Base-by-base conservation (phyloP, 768 basidiomycete genomes). In the Naematelia aurantialba region DNA sequence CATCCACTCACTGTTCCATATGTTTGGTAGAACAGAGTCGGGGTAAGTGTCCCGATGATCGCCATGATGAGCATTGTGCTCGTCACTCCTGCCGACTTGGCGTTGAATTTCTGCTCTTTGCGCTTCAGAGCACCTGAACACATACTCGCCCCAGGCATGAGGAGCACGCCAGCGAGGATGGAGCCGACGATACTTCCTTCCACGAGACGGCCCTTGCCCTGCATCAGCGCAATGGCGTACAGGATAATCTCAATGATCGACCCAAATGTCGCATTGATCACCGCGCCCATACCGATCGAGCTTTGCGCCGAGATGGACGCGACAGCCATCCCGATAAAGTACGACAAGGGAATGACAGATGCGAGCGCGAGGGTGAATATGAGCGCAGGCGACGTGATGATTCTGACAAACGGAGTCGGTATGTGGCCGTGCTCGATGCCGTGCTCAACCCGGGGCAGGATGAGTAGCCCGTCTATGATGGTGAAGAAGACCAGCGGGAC, bases 11-110 rank as follows among this genome's bases (percentile, higher is more conserved):
- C 94, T 64, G 89, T 91, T 52, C 96, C 96, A 76, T 94, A 99
- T 10, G 88, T 92, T 77, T 98, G 93, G 79, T 99, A 99, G 77
- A 99, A 99, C 72, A 99, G 75, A 0, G 96, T 98, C 1, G 96
- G 96, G 0, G 91, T 85, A 58, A 99, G 80, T 1, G 89, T 90
- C 12, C 96, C 96, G 61, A 99, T 94, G 75, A 99, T 90, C 12
- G 96, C 96, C 94, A 98, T 98, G 79, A 99, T 98, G 75, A 99
- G 78, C 90, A 99, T 94, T 81, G 96, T 96, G 75, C 92, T 96
- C 0, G 96, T 99, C 14, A 99, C 96, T 34, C 96, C 90, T 4
- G 96, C 96, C 70, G 89, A 91, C 81, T 91, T 97, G n/a, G 96
- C 96, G 70, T 99, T 99, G 81, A 99, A 99, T 67, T 86, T 89